phyloP scores from a whole-genome alignment of 106 monocot genomes.

The Amphibolis antarctica region DNA sequence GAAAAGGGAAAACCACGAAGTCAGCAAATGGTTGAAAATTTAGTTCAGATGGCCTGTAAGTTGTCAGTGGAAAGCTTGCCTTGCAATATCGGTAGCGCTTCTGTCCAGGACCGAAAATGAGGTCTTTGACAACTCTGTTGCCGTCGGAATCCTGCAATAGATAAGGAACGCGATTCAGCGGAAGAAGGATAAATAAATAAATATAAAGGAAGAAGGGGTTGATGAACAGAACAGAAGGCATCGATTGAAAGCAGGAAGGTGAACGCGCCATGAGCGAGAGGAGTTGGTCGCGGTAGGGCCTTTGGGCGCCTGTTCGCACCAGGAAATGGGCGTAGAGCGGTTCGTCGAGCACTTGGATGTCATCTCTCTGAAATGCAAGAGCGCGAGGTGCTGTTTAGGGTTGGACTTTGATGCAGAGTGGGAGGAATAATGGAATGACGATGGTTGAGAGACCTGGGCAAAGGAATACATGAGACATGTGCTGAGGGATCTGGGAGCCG shows the following conservation, averaged over 20 bases:
- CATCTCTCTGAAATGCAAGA: constrained; percentile 51
- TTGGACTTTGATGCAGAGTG: neutral
- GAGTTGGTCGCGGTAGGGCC: constrained; percentile 75
- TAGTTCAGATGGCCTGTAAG: too few species aligned
- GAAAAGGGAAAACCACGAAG: too few species aligned
- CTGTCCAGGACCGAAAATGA: constrained; percentile 71
- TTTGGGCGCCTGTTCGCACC: constrained; percentile 43
- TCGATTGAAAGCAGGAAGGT: neutral
- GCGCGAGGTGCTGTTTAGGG: neutral
- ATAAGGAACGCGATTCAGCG: neutral
- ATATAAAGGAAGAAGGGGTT: neutral
- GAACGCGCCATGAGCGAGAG: constrained; percentile 64
- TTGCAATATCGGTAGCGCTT: constrained; percentile 85
- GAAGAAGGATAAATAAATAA: neutral
- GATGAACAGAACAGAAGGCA: neutral
- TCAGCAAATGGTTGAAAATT: too few species aligned
- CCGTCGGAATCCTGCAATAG: constrained; percentile 59
- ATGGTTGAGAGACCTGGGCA: constrained; percentile 44
- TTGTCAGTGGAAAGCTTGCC: too few species aligned
- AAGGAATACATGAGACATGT: constrained; percentile 99
- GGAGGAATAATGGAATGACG: neutral
- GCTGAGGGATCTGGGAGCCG: constrained; percentile 87
- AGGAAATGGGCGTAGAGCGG: constrained; percentile 84
- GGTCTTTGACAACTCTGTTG: constrained; percentile 64
- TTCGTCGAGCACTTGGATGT: constrained; percentile 83